Base-by-base conservation (phyloP, 495 filamentous ascomycete species). In the Penicillium lagena region DNA sequence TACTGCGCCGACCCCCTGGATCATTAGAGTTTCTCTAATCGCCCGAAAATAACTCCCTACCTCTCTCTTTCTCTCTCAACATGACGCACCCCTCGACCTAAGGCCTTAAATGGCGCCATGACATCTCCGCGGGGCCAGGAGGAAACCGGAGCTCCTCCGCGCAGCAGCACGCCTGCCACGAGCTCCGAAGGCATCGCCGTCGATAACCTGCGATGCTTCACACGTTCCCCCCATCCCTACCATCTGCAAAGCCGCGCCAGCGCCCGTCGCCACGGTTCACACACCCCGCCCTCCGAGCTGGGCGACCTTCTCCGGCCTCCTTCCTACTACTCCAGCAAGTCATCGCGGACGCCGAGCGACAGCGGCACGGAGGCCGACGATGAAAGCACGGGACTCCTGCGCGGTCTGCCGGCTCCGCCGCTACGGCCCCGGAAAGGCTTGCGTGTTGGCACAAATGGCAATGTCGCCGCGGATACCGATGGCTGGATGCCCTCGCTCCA, bases 281-380 rank as follows among this genome's bases (percentile, higher is more conserved):
- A 51, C 11, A 54, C 55, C 9, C 52, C 22, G 4, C 22, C 54
- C 42, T 59, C 58, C 45, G 60, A 58, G 39, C 41, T 52, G 40
- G 54, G 50, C 47, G 58, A 61, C 50, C 56, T 50, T 15, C 52
- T 50, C 30, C 56, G 49, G 29, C 52, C 50, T 35, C 40, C 40
- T 42, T 55, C 62, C 29, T 43, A 46, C 37, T 49, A 56, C 49
- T 46, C 58, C 44, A 34, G 32, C 32, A 47, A 55, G 46, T 58
- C 62, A 37, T 74, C 76, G n/a, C 71, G 75, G 6, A 76, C 80
- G 7, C 75, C 77, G 10, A 93, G 88, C 64, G 88, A 95, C 42
- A 93, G 88, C 56, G 89, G 90, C 37, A 94, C 89, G 9, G 89
- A 96, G 55, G 87, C 90, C 12, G 87, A 96, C 55, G 90, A 96